Conservation (phyloP, 2,329 filamentous ascomycete genomes). For the Ophioceras dolichostomum region DNA sequence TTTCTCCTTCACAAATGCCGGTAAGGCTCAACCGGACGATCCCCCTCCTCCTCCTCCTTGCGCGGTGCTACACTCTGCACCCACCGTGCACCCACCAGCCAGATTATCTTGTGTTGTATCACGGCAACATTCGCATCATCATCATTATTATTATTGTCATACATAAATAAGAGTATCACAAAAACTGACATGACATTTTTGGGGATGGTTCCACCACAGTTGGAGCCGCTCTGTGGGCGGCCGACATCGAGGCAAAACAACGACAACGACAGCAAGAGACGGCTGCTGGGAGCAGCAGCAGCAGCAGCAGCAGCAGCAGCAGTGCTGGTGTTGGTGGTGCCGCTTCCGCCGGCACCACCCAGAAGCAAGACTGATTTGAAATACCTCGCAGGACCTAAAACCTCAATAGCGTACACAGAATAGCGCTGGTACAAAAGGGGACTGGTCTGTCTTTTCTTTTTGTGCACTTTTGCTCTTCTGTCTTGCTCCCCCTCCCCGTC, state of each 20-base stretch:
- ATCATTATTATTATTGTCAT: background rate
- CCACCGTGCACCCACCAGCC: background rate
- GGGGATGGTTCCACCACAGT: constrained; percentile 31
- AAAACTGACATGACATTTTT: constrained; percentile 2
- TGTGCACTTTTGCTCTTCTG: no score
- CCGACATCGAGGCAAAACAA: constrained; percentile 58
- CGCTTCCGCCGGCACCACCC: no score
- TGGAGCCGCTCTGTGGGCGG: constrained; percentile 88
- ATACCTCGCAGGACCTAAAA: background rate
- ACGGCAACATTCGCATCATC: background rate
- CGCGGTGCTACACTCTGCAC: background rate
- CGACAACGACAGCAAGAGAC: constrained; percentile 27
- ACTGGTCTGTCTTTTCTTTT: no score
- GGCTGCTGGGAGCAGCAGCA: background rate
- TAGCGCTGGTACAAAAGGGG: background rate
- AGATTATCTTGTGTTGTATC: background rate
- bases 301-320: no score
- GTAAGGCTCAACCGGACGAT: constrained; percentile 22
- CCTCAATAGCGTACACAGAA: background rate
- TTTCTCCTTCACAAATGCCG: constrained; percentile 81
- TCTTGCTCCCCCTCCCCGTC: no score
- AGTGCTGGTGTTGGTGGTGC: no score
- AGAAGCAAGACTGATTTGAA: background rate
- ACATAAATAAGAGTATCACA: background rate
- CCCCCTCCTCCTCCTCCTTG: background rate